Evolutionary conservation across 345 rosid genomes (phyloP), one percentile per base, ranked within the genome.

Genomic region (Populus simonii): DNA sequence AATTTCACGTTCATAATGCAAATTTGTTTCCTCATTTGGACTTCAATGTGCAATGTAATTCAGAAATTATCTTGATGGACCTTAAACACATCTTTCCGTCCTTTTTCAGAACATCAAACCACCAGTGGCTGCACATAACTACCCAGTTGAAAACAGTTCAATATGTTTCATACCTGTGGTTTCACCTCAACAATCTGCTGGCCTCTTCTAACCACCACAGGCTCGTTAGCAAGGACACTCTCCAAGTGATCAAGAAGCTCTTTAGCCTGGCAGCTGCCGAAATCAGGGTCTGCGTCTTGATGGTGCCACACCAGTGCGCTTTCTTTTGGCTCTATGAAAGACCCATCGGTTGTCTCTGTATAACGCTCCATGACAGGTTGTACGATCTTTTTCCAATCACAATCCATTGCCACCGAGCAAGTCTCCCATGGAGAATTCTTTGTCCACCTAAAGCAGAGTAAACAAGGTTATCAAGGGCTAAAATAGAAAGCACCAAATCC

Each of bases 211-310:
- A 92, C 98, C 80, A 89, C 91, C 55, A 93, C 97, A 16, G 97
- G 98, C 81, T 93, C 97, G 47, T 92, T 92, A 7, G 93, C 87
- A 72, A 93, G 97, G 45, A 93, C 97, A 72, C 78, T 89, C 79
- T 93, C 98, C 80, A 93, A 84, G 75, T 93, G 98, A 88, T 89
- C 91, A 23, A 89, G 92, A 70, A 93, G 98, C 85, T 93, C 97
- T 77, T 89, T 90, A 71, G 97, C 94, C 82, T 93, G 98, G 85
- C 84, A 86, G 15, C 89, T 77, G 35, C 97, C 96, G 10, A 93
- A 90, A 18, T 91, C 85, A 57, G 84, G 85, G 83, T 93, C 98
- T 38, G 98, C 89, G 41, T 89, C 91, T 43, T 86, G 89, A 81
- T 92, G 87, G 76, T 93, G 97, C 98, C 98, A 93, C 70, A 93